Base-by-base conservation (phyloP, 345 rosid genomes). In the Clarkia xantiana region DNA sequence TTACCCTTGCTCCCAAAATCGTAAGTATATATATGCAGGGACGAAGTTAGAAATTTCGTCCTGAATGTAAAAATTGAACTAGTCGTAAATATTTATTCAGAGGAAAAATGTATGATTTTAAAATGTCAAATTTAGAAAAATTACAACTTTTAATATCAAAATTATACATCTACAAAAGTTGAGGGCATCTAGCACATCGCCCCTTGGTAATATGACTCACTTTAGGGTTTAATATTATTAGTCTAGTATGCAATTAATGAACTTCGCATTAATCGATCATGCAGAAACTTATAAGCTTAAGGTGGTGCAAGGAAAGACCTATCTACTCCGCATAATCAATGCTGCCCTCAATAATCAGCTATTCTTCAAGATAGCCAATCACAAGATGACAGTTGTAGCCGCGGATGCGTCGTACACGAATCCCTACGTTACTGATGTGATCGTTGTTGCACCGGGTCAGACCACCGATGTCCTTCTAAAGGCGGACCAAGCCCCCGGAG, bases 341-440 rank as follows among this genome's bases (percentile, higher is more conserved):
- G 94, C 93, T 67, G 98, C 98, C 15, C 76, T 91, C 81, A 76
- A 83, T 72, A 73, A 64, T 14, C 89, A 73, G 55, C 61, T 81
- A 18, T 91, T 91, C 72, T 91, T 76, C 80, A 83, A 86, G 62
- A 72, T 91, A 47, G 96, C 98, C 70, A 71, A 75, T 57, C 98
- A 91, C 68, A 79, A 65, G 36, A 11, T 91, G 65, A 86, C 76
- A 22, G 93, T 91, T 29, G 93, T 84, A 4, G 86, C 71, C 1
- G 57, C 69, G 0, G 98, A 91, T 45, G 98, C 96, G 0, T 11
- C 67, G 14, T 91, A 91, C 75, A 79, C 86, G 36, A 54, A 59
- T 0, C 96, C 88, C 0, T 79, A 81, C 57, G 62, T 55, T 56
- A 81, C 96, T 0, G 85, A 79, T 17, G 73, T 91, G 3, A 74